Base-by-base conservation (phyloP, 2,329 filamentous ascomycete species). In the Daldinia sp. region DNA sequence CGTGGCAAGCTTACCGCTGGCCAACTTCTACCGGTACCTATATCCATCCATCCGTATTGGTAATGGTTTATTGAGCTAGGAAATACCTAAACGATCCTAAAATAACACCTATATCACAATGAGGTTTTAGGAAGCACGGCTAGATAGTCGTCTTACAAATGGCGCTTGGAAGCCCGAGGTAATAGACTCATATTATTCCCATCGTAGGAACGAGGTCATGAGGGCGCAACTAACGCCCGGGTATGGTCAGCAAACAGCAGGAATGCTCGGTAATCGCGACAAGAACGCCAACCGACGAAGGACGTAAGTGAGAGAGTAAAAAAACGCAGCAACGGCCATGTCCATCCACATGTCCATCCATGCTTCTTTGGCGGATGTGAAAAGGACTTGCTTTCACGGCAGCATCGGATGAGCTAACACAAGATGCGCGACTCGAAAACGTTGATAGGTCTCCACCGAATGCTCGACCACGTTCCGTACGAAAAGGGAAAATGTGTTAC, bases 361-460 rank as follows among this genome's bases (percentile, higher is more conserved):
- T 50, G 39, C 43, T 47, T 58, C 34, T 64, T 64, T 53, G 51
- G 56, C 54, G 56, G 48, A 58, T 45, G 13, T 17, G 56, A 43
- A n/a, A 23, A 4, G n/a, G n/a, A n/a, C n/a, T n/a, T n/a, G 7
- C 39, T 30, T 49, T 65, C 49, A 63, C 65, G 65, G 65, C 63
- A 67, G 56, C 58, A 59, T 63, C 65, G 65, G 65, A 67, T 65
- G 59, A 58, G 57, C 51, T 67, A 62, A 49, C 29, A 62, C 25
- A 55, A 56, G 55, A 58, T 41, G 60, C 35, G 43, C 29, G 25
- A 25, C 39, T 51, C 37, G 15, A 43, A 37, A 43, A 32, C 6
- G 43, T 37, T 47, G 61, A 64, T 49, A 53, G 58, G 58, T 59
- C 54, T 15, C 55, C 58, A 55, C 49, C 47, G 48, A 62, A 63